phyloP scores from a whole-genome alignment of 202 grass and related monocot genomes.

The Zoysia matrella region DNA sequence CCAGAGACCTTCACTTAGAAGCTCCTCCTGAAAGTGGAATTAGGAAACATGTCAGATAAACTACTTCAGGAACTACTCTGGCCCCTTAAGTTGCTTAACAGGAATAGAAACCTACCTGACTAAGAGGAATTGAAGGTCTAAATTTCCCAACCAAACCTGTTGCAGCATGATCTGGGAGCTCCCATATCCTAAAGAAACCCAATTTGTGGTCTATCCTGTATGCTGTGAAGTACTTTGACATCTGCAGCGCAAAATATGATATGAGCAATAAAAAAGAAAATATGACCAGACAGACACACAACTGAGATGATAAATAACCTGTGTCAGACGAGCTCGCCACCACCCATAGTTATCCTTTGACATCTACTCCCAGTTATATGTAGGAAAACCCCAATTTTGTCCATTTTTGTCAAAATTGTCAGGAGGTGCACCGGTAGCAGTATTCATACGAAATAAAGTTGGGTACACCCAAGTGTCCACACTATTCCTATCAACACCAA shows the following conservation, averaged over 20 bases:
- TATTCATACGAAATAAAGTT: slow-evolving; percentile 98
- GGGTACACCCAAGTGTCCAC: slow-evolving; percentile 99
- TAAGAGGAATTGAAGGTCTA: slow-evolving; percentile 97
- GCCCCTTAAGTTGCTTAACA: slow-evolving; percentile 1
- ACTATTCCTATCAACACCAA: slow-evolving; percentile 98
- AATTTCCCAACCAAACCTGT: too few species aligned
- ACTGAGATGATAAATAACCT: slow-evolving; percentile 57
- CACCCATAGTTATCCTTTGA: slow-evolving; percentile 98
- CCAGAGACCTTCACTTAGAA: too few species aligned
- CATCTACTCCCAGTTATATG: slow-evolving; percentile 99
- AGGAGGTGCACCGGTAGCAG: slow-evolving; percentile 93
- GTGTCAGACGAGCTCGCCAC: slow-evolving; percentile 92
- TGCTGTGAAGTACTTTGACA: slow-evolving; percentile 97
- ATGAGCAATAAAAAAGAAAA: slow-evolving; percentile 36
- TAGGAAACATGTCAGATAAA: too few species aligned
- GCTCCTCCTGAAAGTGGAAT: too few species aligned
- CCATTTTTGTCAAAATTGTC: slow-evolving; percentile 99
- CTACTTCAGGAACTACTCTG: slow-evolving; percentile 32
- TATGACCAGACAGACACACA: slow-evolving; percentile 21
- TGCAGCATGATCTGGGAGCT: slow-evolving; percentile 95
- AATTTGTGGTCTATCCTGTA: slow-evolving; percentile 99
- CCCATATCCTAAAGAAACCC: slow-evolving; percentile 99
- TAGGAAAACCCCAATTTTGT: slow-evolving; percentile 99
- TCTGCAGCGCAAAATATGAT: too few species aligned
- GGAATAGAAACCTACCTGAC: slow-evolving; percentile 69